Base-by-base conservation (phyloP, 306 rosid genomes). In the Argentina anserina region DNA sequence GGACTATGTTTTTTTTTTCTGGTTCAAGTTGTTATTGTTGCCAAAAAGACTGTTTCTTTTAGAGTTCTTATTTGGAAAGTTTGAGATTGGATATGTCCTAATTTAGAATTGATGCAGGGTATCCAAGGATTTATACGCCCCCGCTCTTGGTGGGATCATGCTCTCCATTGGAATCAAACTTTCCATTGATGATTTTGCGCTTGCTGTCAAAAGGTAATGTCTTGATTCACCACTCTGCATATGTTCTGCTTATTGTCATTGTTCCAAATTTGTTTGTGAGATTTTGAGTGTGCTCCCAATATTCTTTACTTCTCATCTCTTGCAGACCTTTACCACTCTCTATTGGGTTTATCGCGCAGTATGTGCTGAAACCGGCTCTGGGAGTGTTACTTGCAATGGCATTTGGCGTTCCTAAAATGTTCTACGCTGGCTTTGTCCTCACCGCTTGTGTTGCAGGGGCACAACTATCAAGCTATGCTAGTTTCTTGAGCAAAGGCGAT, bases 121-220 rank as follows among this genome's bases (percentile, higher is more conserved):
- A 60, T 87, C 97, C 36, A 94, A 94, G 83, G 97, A 91, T 41
- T 80, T 94, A 41, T 94, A 94, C 79, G 93, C 99, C 42, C 99
- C 97, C 74, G 93, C 99, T 58, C 97, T 94, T 85, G 99, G 99
- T 80, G 99, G 99, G 85, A 94, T 94, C 75, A 94, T 94, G 99
- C 79, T 94, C 65, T 94, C 99, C 39, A 91, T 94, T 85, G 97
- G 99, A 72, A 87, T 94, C 79, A 81, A 75, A 79, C 96, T 94
- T 72, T 94, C 99, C 43, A 1, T 89, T 3, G 88, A 94, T 25
- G 97, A 94, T 85, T 88, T 94, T 73, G 95, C 99, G 74, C 88
- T 94, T 79, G 99, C 99, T 58, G 75, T 89, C 63, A 89, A 84
- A 82, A 88, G 95, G 97, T 91, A 43, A n/a, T 66, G 61, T 23